These are phyloP conservation scores for Isoetes taiwanensis DNA, from an alignment of 75 land plant species.

Conservation along the genomic window DNA sequence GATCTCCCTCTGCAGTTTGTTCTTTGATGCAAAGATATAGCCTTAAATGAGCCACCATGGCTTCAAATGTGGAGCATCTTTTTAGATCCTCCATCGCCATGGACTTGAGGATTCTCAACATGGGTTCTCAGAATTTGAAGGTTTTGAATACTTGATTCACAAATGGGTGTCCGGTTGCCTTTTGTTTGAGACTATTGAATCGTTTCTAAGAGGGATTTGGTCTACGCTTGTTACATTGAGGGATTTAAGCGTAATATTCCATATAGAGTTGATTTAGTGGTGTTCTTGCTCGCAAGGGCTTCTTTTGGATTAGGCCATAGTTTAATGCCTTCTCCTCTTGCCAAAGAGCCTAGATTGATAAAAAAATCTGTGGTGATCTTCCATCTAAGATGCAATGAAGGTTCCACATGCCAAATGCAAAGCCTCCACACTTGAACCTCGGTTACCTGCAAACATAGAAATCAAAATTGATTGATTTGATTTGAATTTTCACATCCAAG, in stretches of 20 bases:
- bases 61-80: conserved; percentile 42
- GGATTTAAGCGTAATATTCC: no score
- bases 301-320: conserved; percentile 22
- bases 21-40: conserved; percentile 38
- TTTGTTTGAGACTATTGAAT: neutral
- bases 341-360: conserved; percentile 18
- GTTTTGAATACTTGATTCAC: conserved; percentile 6
- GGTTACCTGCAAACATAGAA: conserved; percentile 35
- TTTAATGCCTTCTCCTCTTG: conserved; percentile 23
- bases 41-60: conserved; percentile 35
- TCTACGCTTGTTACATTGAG: conserved; percentile 22
- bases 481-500: no score
- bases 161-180: no score
- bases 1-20: conserved; percentile 7
- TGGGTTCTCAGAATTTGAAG: conserved; percentile 15
- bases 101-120: conserved; percentile 21
- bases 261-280: no score
- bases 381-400: conserved; percentile 39
- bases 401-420: conserved; percentile 30
- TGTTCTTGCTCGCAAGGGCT: conserved; percentile 18
- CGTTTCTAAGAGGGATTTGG: conserved; percentile 12
- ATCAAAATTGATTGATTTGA: no score
- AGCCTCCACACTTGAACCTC: conserved; percentile 43
- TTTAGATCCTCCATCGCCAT: conserved; percentile 8
- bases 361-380: conserved; percentile 25